phyloP scores from a whole-genome alignment of 2,329 filamentous ascomycete species.

The Bretziella fagacearum region DNA sequence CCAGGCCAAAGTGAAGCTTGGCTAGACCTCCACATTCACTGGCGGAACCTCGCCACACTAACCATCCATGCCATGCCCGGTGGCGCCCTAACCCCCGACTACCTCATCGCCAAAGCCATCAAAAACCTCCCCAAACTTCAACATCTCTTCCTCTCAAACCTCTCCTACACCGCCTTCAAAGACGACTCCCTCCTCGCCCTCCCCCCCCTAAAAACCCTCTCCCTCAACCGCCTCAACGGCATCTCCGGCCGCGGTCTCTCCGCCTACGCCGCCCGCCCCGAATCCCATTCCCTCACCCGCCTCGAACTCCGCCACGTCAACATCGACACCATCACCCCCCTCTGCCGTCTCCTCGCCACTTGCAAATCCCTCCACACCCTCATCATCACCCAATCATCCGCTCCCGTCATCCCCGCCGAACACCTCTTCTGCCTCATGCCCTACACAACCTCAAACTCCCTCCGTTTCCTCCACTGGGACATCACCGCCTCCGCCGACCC shows the following conservation, averaged over 20 bases:
- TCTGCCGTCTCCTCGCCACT: constrained; percentile 43
- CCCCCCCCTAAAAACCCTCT: constrained; percentile 36
- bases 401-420: constrained; percentile 38
- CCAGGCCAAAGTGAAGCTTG: constrained; percentile 29
- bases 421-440: constrained; percentile 45
- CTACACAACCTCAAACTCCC: constrained; percentile 38
- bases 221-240: constrained; percentile 38
- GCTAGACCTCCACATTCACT: constrained; percentile 34
- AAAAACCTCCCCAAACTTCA: constrained; percentile 35
- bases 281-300: constrained; percentile 28
- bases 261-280: constrained; percentile 34
- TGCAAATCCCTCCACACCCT: constrained; percentile 33
- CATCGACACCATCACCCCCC: constrained; percentile 36
- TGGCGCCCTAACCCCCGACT: constrained; percentile 35
- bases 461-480: constrained; percentile 46
- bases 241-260: constrained; percentile 40
- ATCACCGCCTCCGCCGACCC: constrained; percentile 34
- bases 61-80: constrained; percentile 42
- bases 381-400: constrained; percentile 35
- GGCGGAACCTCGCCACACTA: constrained; percentile 37
- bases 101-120: constrained; percentile 34
- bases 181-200: constrained; percentile 38
- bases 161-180: constrained; percentile 39
- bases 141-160: constrained; percentile 40
- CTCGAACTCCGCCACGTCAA: constrained; percentile 40